These are phyloP conservation scores for Tulasnella sp. DNA, from an alignment of 768 basidiomycete genomes.

Conservation along the genomic window DNA sequence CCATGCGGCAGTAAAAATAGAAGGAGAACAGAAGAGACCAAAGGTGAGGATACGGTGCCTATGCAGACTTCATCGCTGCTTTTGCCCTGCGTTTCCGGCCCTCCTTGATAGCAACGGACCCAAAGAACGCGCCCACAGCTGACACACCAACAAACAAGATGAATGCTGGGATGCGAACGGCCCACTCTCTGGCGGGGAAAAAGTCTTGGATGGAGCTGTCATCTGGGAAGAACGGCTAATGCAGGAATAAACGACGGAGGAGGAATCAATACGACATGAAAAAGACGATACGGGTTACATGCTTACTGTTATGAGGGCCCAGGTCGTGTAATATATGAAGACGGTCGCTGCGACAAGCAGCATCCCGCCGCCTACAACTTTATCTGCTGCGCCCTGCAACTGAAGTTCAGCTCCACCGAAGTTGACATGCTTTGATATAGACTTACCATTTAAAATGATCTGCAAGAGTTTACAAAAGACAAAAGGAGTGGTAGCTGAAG, in stretches of 20 bases:
- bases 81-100: constrained; percentile 59
- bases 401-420: not conserved
- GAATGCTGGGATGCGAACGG: constrained; percentile 75
- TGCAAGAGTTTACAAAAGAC: not conserved
- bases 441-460: constrained; percentile 4
- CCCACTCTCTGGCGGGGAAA: constrained; percentile 92
- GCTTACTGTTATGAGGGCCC: constrained; percentile 76
- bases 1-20: not conserved
- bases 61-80: constrained; percentile 37
- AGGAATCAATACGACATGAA: constrained; percentile 16
- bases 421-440: not conserved
- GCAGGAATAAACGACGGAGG: constrained; percentile 27
- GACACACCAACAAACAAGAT: constrained; percentile 71
- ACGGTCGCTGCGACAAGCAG: constrained; percentile 65
- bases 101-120: constrained; percentile 64
- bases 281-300: constrained; percentile 6
- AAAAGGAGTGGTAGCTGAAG: not conserved
- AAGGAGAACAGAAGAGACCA: not conserved
- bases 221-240: constrained; percentile 70
- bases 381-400: constrained; percentile 70
- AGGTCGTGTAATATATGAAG: constrained; percentile 85
- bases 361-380: constrained; percentile 69
- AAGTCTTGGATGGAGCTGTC: constrained; percentile 63
- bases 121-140: constrained; percentile 76
- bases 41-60: not conserved